A percentile compares a stretch with the other conserved stretches of the same genome.
Conservation (phyloP, 768 basidiomycete species). For the Lentinula aciculospora region DNA sequence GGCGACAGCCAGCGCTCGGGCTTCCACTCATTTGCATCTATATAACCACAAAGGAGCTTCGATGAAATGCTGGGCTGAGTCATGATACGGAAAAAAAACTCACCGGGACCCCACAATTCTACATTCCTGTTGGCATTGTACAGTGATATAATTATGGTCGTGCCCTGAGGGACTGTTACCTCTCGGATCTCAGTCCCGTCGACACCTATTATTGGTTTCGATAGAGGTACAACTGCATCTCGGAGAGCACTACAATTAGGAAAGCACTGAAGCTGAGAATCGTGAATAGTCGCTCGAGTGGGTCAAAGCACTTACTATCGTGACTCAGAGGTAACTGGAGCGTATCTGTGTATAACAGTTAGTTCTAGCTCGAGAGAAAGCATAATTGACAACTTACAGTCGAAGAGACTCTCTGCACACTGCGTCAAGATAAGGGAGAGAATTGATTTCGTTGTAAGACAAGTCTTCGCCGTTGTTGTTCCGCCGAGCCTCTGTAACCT, state of each 20-base stretch:
- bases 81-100: background rate
- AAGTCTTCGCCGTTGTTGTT: slow-evolving; percentile 20
- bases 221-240: slow-evolving; percentile 29
- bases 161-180: slow-evolving; percentile 21
- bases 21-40: slow-evolving; percentile 37
- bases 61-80: background rate
- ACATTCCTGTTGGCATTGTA: slow-evolving; percentile 25
- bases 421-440: slow-evolving; percentile 33
- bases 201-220: slow-evolving; percentile 21
- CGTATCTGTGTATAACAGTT: slow-evolving; percentile 12
- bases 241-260: slow-evolving; percentile 18
- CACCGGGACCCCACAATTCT: slow-evolving; percentile 29
- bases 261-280: background rate
- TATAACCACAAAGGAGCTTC: background rate
- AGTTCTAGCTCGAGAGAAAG: too few relatives aligned
- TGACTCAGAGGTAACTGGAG: slow-evolving; percentile 17
- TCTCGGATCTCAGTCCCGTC: slow-evolving; percentile 22
- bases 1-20: slow-evolving; percentile 38
- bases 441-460: slow-evolving; percentile 28
- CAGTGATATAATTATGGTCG: slow-evolving; percentile 17
- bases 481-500: slow-evolving; percentile 23
- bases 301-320: slow-evolving; percentile 18
- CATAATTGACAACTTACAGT: slow-evolving; percentile 17
- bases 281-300: background rate
- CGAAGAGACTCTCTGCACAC: slow-evolving; percentile 34